phyloP scores from a whole-genome alignment of 2,329 filamentous ascomycete species.

The Blastomyces emzantsi region DNA sequence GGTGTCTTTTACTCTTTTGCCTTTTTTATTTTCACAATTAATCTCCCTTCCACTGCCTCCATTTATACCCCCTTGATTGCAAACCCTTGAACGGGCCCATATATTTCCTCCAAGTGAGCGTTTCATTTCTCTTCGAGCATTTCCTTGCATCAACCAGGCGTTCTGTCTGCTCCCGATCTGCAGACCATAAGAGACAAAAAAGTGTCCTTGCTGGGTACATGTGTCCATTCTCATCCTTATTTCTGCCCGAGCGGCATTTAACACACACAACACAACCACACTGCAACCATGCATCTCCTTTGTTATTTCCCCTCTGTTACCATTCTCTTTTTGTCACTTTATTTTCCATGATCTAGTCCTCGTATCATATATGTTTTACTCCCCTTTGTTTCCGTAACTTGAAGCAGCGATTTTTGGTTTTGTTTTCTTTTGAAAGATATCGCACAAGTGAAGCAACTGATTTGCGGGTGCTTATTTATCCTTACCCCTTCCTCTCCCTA shows the following conservation, averaged over 20 bases:
- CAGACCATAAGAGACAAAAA: conserved; percentile 3
- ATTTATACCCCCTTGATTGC: conserved; percentile 11
- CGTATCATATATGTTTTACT: background rate
- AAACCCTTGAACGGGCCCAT: conserved; percentile 14
- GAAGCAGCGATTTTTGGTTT: conserved; percentile 12
- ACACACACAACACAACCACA: conserved; percentile 3
- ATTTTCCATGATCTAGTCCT: conserved; percentile 1
- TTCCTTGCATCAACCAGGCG: conserved; percentile 18
- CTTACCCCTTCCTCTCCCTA: conserved; percentile 12
- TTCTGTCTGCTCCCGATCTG: conserved; percentile 10
- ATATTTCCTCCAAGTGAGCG: conserved; percentile 15
- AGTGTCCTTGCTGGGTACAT: conserved; percentile 8
- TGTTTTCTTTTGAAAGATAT: conserved; percentile 17
- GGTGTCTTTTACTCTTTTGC: background rate
- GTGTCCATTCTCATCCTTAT: conserved; percentile 3
- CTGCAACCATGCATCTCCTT: conserved; percentile 8
- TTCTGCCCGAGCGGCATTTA: conserved; percentile 9
- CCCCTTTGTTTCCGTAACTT: background rate
- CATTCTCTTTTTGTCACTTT: background rate
- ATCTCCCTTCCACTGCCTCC: background rate
- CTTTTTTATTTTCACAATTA: background rate
- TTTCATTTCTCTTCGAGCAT: conserved; percentile 10
- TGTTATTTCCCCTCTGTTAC: conserved; percentile 14
- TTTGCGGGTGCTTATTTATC: conserved; percentile 14
- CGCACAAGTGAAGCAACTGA: conserved; percentile 8